Percentiles rank a stretch among this genome's conserved stretches.
Evolutionary conservation across 1,139 yeast genomes (phyloP).

Genomic region (Ogataea hybrid): DNA sequence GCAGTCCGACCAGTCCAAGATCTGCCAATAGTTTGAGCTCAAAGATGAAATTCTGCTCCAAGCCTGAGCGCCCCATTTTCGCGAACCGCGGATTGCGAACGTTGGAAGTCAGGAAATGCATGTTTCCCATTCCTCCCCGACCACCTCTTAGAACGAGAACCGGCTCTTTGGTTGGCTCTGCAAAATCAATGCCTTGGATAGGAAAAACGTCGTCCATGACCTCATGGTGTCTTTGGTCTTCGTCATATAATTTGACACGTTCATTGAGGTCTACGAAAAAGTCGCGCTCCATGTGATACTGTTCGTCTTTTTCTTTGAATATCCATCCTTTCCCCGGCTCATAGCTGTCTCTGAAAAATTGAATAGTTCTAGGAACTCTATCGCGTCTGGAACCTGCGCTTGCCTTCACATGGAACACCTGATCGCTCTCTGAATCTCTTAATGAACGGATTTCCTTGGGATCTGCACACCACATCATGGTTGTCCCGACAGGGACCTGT

Average conservation of each 20-base stretch:
- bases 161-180: constrained; percentile 63
- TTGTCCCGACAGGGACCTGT: too few species aligned
- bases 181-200: constrained; percentile 71
- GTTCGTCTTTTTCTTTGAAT: too few species aligned
- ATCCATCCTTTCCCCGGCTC: too few species aligned
- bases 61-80: constrained; percentile 70
- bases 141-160: constrained; percentile 80
- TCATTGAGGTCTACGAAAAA: constrained; percentile 64
- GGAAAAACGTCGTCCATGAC: constrained; percentile 68
- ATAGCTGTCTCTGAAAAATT: too few species aligned
- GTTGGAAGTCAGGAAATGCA: constrained; percentile 83
- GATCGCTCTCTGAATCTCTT: too few species aligned
- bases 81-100: constrained; percentile 89
- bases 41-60: constrained; percentile 66
- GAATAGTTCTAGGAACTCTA: too few species aligned
- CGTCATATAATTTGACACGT: constrained; percentile 64
- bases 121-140: constrained; percentile 91
- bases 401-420: too few species aligned
- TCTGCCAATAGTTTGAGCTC: constrained; percentile 90
- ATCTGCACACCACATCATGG: too few species aligned
- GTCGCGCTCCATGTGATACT: constrained; percentile 50
- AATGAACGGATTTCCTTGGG: too few species aligned
- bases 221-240: constrained; percentile 60
- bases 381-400: too few species aligned
- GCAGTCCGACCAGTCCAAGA: constrained; percentile 89